These are phyloP conservation scores for Cordyceps militaris DNA, from an alignment of 2,329 filamentous ascomycete species.

Conservation along the genomic window DNA sequence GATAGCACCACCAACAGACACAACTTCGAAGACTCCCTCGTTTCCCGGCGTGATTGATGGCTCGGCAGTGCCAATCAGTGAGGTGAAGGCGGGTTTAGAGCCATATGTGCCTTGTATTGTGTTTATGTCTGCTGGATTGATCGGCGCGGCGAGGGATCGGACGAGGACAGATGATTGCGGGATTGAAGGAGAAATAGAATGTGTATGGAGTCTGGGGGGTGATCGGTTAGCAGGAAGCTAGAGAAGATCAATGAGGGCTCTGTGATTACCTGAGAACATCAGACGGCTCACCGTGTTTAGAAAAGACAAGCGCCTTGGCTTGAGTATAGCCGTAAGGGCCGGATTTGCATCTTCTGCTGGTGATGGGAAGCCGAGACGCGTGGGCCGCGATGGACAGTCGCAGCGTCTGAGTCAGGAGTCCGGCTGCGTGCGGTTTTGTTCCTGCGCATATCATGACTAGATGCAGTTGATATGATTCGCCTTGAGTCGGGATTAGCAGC, in stretches of 20 bases:
- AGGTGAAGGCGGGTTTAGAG: slow-evolving; percentile 70
- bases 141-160: slow-evolving; percentile 80
- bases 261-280: slow-evolving; percentile 60
- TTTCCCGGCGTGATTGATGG: slow-evolving; percentile 80
- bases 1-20: slow-evolving; percentile 55
- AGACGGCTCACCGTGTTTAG: slow-evolving; percentile 65
- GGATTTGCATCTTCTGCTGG: slow-evolving; percentile 42
- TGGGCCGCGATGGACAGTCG: neutral
- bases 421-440: neutral
- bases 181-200: slow-evolving; percentile 70
- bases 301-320: slow-evolving; percentile 73
- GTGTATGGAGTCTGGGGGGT: slow-evolving; percentile 54
- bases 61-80: slow-evolving; percentile 64
- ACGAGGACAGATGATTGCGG: slow-evolving; percentile 62
- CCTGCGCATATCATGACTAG: neutral
- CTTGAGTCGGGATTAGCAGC: neutral
- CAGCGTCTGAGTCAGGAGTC: neutral
- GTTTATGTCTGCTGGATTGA: slow-evolving; percentile 98
- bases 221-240: slow-evolving; percentile 6
- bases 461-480: neutral
- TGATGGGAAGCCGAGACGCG: slow-evolving; percentile 16
- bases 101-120: slow-evolving; percentile 97
- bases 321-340: slow-evolving; percentile 75
- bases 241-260: slow-evolving; percentile 21
- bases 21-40: slow-evolving; percentile 90